Evolutionary conservation across 192 early-diverging fungal genomes (phyloP), one percentile per base, ranked within the genome.

Genomic region (Diversispora epigaea): DNA sequence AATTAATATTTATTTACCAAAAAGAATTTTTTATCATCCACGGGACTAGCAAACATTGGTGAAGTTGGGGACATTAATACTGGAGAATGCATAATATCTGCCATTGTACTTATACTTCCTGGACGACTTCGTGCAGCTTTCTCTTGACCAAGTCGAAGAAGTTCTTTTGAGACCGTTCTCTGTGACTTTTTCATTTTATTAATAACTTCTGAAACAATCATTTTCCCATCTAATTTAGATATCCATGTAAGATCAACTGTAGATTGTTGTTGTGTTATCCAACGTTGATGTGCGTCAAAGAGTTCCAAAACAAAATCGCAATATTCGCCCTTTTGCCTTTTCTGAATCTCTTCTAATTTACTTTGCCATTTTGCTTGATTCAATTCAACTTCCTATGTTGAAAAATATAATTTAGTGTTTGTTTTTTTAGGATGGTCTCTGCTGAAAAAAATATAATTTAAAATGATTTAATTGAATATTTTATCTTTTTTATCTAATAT

Each of bases 281-380:
- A 46, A 8, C 52, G 62, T 70, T 66, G 50, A 65, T 68, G 52
- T 25, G 62, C 39, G 68, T 56, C 58, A 79, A 69, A 86, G 43
- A 88, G 71, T 54, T 86, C 79, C 10, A 86, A 64, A n/a, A 88
- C 81, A 77, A 88, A 85, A 21, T 86, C 84, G 47, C 85, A 80
- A 65, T 88, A 88, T 76, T 88, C 85, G 45, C 77, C 49, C 58
- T 84, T 79, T 71, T 88, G 87, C 0, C 73, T 77, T 17, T 73
- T 68, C 52, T 85, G 83, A 1, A 80, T 76, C 47, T 88, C 82
- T 62, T 83, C 80, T 14, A 88, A 60, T 61, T 87, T 82, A 14
- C 84, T 85, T 7, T 81, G 84, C 77, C 82, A 84, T 0, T 81
- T 85, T 25, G 85, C 87, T 69, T 86, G 84, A 11, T 77, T 71